Base-by-base conservation (phyloP, 2,329 filamentous ascomycete species). In the Colletotrichum somersetense region DNA sequence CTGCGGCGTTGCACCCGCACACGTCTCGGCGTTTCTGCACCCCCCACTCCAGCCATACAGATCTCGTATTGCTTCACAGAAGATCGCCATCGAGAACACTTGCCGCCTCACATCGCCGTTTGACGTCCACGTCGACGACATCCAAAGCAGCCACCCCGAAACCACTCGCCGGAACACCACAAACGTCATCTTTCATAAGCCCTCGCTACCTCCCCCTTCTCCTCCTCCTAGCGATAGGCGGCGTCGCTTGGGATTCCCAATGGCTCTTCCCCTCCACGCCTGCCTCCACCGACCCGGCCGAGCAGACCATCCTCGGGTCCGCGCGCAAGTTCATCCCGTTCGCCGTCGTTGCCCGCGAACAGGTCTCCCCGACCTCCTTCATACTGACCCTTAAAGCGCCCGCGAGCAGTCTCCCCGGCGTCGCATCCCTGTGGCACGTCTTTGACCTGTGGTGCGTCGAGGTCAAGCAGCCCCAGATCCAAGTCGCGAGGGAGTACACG, bases 401-500 rank as follows among this genome's bases (percentile, higher is more conserved):
- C 1, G 76, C 75, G 0, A 77, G 79, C 62, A 75, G 79, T 7
- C 62, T 56, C 48, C 70, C 48, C 77, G 74, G 2, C 80, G 76
- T 12, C 79, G 79, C 66, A 62, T 83, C n/a, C 72, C 73, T 74
- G 40, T 82, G 83, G 82, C 75, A 75, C 14, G 30, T 74, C 73
- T 75, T 89, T 67, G 92, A 93, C 5, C 87, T 97, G 53, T 97
- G 94, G 92, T 95, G 92, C 74, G 92, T 98, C 44, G 93, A 98
- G 84, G 91, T 97, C 78, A 97, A 97, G 83, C 96, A 98, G 83
- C 96, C 96, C 2, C 91, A 97, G 80, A 83, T 98, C 69, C 95
- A 98, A 82, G 97, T 99, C 76, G 93, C 94, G 55, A 86, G 96
- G 73, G 91, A 94, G 70, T 99, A 99, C 82, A 98, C 96, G 5